Evolutionary conservation across 495 filamentous ascomycete species (phyloP), one percentile per base, ranked within the genome.

Genomic region (Aspergillus cristatus): DNA sequence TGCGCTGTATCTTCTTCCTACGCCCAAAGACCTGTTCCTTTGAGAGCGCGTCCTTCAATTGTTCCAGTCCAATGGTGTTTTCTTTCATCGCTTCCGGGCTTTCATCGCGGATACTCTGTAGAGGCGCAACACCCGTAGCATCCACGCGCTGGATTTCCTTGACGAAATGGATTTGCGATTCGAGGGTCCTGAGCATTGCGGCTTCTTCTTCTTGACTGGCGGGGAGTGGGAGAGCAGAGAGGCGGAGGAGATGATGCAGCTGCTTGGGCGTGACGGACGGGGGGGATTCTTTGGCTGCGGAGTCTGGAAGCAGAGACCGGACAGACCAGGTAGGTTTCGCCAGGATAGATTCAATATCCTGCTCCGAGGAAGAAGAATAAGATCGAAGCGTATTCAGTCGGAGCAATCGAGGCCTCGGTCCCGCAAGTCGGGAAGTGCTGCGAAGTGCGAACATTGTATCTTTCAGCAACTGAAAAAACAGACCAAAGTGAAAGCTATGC

Each of bases 111-210:
- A 99, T 82, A 36, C 76, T 76, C 28, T 73, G 67, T 22, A 97
- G 55, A 0, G 91, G 88, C 34, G 74, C 63, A 1, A 96, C 68
- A 1, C 70, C 78, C 0, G 60, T 54, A 1, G 86, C 89, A 62
- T 90, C 72, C 4, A 95, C 79, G n/a, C 57, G 61, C 45, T 91
- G 88, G 20, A 97, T 81, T 37, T 82, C 76, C 38, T 72, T 75
- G 28, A 97, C 86, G 50, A 99, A 97, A 49, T 86, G 80, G 0
- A 99, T 73, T 48, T 99, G 91, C 7, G 85, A 78, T 30, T 78
- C 68, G 6, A 99, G 71, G 0, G 82, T 86, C 14, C 71, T 45
- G 4, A 91, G 64, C 76, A 94, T 84, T 7, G 62, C 47, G 0
- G 60, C 37, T 47, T 86, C 77, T 47, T 81, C 75, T 18, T 63